Percentiles rank a stretch among this genome's conserved stretches.
Evolutionary conservation across 106 monocot genomes (phyloP).

Genomic region (Apostasia shenzhenica): DNA sequence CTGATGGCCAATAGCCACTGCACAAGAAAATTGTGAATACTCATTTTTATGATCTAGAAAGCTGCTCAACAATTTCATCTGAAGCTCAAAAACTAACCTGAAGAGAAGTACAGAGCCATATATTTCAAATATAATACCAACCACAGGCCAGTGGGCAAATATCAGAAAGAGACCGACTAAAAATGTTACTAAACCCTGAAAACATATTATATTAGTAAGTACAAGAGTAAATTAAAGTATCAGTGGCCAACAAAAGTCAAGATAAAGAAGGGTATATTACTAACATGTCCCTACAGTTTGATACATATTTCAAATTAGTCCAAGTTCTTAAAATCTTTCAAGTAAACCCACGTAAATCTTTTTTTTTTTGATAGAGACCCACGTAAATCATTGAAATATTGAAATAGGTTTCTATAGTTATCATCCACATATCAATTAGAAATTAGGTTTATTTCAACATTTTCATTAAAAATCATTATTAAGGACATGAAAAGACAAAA

Average conservation of each 20-base stretch:
- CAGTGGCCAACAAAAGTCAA: background rate
- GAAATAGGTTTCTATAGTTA: too few species aligned
- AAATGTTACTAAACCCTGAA: slow-evolving; percentile 78
- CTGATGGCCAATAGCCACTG: slow-evolving; percentile 67
- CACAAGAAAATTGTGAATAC: slow-evolving; percentile 2
- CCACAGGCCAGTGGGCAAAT: slow-evolving; percentile 74
- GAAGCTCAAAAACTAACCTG: slow-evolving; percentile 34
- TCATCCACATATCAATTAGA: too few species aligned
- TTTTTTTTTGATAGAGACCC: background rate
- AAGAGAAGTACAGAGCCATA: slow-evolving; percentile 73
- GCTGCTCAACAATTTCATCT: background rate
- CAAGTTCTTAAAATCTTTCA: background rate
- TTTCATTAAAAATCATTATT: too few species aligned
- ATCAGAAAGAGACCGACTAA: slow-evolving; percentile 70
- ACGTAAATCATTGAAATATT: background rate
- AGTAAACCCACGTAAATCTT: background rate
- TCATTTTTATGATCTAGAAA: background rate
- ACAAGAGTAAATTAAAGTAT: background rate
- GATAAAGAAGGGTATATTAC: background rate
- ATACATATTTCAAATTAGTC: background rate
- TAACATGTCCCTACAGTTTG: too few species aligned
- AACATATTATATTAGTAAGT: slow-evolving; percentile 2
- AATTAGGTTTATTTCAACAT: too few species aligned
- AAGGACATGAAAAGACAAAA: too few species aligned
- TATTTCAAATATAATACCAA: slow-evolving; percentile 72